Evolutionary conservation across 805 yeast genomes (phyloP).

Genomic region (Myxozyma nipponensis): DNA sequence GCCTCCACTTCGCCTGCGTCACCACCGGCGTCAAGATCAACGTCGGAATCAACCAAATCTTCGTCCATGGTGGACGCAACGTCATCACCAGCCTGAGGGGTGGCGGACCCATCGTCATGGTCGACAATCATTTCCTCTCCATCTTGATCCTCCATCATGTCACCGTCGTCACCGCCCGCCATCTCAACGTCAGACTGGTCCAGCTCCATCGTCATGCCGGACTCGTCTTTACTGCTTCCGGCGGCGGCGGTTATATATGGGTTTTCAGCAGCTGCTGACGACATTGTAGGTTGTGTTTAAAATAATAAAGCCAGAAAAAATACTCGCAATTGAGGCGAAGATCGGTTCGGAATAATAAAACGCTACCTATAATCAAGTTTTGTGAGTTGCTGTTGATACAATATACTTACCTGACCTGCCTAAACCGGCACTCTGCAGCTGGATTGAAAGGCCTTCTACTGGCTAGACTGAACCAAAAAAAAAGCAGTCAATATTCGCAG

Average conservation of each 20-base stretch:
- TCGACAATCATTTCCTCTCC: background rate
- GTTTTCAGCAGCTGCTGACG: background rate
- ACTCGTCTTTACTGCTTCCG: background rate
- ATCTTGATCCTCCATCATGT: constrained; percentile 6
- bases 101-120: background rate
- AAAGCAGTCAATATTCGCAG: too few relatives aligned
- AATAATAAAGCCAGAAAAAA: too few relatives aligned
- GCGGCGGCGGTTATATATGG: background rate
- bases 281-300: too few relatives aligned
- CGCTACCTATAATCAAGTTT: too few relatives aligned
- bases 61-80: background rate
- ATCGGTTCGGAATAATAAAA: too few relatives aligned
- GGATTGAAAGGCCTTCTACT: too few relatives aligned
- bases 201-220: background rate
- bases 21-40: background rate
- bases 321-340: too few relatives aligned
- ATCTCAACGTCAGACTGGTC: constrained; percentile 13
- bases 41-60: background rate
- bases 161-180: constrained; percentile 12
- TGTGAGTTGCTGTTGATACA: too few relatives aligned
- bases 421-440: too few relatives aligned
- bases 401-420: too few relatives aligned
- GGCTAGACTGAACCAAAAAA: too few relatives aligned
- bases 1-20: background rate
- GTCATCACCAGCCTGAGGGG: background rate